Conservation (phyloP, 1,284 basidiomycete species). For the Bjerkandera adusta region DNA sequence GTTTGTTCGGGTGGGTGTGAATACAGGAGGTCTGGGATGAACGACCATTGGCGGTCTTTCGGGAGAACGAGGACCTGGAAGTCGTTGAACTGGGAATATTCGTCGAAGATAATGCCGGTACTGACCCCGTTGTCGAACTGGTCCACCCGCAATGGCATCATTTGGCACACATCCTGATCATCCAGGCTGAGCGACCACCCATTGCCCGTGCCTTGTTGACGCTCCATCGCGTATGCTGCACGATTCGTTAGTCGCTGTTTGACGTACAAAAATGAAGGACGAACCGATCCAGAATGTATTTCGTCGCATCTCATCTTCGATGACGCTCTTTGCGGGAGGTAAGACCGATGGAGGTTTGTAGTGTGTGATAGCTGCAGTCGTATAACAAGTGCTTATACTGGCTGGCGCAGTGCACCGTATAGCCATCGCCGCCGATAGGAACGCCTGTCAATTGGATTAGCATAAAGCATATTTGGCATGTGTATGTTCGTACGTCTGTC, state of each 20-base stretch:
- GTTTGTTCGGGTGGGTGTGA: conserved; percentile 60
- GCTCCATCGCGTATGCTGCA: conserved; percentile 62
- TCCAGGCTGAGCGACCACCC: conserved; percentile 71
- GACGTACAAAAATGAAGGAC: conserved; percentile 5
- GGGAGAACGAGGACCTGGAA: conserved; percentile 50
- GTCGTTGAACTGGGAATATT: conserved; percentile 6
- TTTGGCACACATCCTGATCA: conserved; percentile 67
- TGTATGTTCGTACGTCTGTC: conserved; percentile 53
- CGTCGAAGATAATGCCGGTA: conserved; percentile 7
- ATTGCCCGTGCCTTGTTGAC: conserved; percentile 63
- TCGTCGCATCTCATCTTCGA: conserved; percentile 68
- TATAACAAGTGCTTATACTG: conserved; percentile 57
- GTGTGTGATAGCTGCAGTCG: conserved; percentile 56
- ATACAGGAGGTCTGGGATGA: conserved; percentile 55
- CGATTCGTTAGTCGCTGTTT: not conserved
- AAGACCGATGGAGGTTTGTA: conserved; percentile 55
- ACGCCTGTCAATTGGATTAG: conserved; percentile 53
- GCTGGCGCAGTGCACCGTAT: conserved; percentile 62
- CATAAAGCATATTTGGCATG: not conserved
- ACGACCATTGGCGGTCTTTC: conserved; percentile 66
- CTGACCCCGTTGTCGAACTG: conserved; percentile 61
- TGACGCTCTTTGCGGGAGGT: conserved; percentile 51
- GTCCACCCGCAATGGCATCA: conserved; percentile 61
- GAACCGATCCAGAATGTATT: conserved; percentile 64
- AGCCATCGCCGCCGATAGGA: conserved; percentile 52